Percentiles rank a stretch among this genome's conserved stretches.
phyloP scores from a whole-genome alignment of 805 yeast species.

The Cyberlindnera xishuangbannaensis region DNA sequence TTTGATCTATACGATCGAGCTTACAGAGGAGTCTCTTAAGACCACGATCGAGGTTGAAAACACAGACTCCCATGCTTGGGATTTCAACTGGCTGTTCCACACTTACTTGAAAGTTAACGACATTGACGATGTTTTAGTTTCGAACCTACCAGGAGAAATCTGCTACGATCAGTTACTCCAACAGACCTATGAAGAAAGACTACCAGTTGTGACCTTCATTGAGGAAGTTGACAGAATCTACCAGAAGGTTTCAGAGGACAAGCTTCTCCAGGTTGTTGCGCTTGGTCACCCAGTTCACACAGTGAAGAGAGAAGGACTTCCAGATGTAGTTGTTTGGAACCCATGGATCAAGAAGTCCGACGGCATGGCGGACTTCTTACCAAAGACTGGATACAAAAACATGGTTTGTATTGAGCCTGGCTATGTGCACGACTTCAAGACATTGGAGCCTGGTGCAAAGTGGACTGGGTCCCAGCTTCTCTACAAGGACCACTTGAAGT shows the following conservation, averaged over 20 bases:
- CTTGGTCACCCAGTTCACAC: conserved; percentile 68
- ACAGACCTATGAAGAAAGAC: conserved; percentile 57
- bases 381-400: conserved; percentile 72
- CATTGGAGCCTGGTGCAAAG: conserved; percentile 59
- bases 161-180: conserved; percentile 74
- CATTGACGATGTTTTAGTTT: conserved; percentile 69
- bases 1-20: conserved; percentile 59
- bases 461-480: conserved; percentile 71
- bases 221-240: conserved; percentile 87
- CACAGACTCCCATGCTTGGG: conserved; percentile 56
- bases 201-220: conserved; percentile 62
- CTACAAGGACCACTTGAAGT: conserved; percentile 52
- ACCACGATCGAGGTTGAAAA: conserved; percentile 76
- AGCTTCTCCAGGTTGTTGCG: conserved; percentile 61
- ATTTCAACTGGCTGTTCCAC: conserved; percentile 93
- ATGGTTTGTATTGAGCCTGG: conserved; percentile 98
- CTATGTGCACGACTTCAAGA: conserved; percentile 62
- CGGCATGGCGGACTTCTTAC: conserved; percentile 84
- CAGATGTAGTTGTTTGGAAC: conserved; percentile 88
- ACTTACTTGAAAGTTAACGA: conserved; percentile 76
- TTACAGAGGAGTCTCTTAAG: conserved; percentile 51
- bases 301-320: conserved; percentile 55
- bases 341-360: conserved; percentile 88
- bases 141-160: conserved; percentile 66
- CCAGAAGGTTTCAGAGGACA: conserved; percentile 48